Percentiles rank a stretch among this genome's conserved stretches.
phyloP scores from a whole-genome alignment of 2,329 filamentous ascomycete genomes.

The Colletotrichum graminicola region DNA sequence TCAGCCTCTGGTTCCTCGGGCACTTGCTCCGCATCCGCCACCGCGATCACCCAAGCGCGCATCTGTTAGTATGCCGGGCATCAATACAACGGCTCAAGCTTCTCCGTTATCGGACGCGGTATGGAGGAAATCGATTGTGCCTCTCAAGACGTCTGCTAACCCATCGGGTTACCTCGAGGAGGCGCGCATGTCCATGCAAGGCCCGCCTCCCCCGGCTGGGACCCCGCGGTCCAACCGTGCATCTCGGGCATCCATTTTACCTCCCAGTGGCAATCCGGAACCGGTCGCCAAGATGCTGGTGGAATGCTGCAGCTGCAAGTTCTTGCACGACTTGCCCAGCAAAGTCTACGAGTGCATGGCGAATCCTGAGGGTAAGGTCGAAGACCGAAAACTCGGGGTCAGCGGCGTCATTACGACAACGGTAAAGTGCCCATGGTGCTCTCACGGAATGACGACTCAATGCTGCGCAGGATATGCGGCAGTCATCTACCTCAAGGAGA shows the following conservation, averaged over 20 bases:
- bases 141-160: conserved; percentile 24
- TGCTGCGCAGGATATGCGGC: conserved; percentile 79
- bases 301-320: conserved; percentile 73
- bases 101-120: conserved; percentile 10
- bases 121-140: conserved; percentile 16
- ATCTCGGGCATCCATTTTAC: conserved; percentile 33
- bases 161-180: conserved; percentile 37
- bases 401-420: conserved; percentile 70
- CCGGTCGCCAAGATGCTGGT: conserved; percentile 73
- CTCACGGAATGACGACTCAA: conserved; percentile 75
- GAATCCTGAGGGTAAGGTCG: conserved; percentile 67
- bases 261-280: conserved; percentile 45
- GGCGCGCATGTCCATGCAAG: conserved; percentile 35
- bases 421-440: conserved; percentile 79
- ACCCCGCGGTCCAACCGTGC: conserved; percentile 26
- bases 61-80: conserved; percentile 22
- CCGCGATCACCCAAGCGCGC: conserved; percentile 44
- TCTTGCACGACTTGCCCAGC: conserved; percentile 75
- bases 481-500: conserved; percentile 74
- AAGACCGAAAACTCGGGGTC: conserved; percentile 64
- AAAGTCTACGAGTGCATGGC: conserved; percentile 75
- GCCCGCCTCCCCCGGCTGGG: neutral
- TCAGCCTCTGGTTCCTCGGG: conserved; percentile 50
- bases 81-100: conserved; percentile 36
- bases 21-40: conserved; percentile 33